phyloP scores from a whole-genome alignment of 2,329 filamentous ascomycete species.

The Acrocalymma vagum region DNA sequence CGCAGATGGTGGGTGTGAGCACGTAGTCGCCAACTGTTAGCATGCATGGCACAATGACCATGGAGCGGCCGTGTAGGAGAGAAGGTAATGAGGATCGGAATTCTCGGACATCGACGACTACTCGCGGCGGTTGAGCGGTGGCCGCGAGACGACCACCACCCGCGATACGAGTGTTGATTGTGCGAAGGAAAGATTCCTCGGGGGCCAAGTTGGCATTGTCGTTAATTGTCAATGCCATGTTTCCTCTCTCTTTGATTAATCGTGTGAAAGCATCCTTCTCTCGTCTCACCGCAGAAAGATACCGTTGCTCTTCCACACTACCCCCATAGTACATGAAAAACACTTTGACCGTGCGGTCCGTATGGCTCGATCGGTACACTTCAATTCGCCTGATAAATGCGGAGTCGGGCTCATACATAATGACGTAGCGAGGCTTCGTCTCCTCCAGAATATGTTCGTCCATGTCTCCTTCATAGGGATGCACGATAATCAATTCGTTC shows the following conservation, averaged over 20 bases:
- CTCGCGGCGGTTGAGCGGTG: constrained; percentile 85
- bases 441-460: constrained; percentile 98
- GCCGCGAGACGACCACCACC: constrained; percentile 86
- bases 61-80: constrained; percentile 85
- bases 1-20: constrained; percentile 86
- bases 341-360: constrained; percentile 85
- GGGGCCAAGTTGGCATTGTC: constrained; percentile 75
- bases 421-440: constrained; percentile 88
- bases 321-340: constrained; percentile 98
- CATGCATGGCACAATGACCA: constrained; percentile 92
- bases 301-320: constrained; percentile 94
- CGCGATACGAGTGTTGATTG: constrained; percentile 95
- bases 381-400: constrained; percentile 94
- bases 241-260: constrained; percentile 90
- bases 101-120: constrained; percentile 95
- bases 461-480: constrained; percentile 94
- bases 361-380: constrained; percentile 94
- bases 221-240: constrained; percentile 87
- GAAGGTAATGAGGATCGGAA: constrained; percentile 93
- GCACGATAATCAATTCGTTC: constrained; percentile 85
- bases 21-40: constrained; percentile 97
- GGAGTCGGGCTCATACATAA: constrained; percentile 98
- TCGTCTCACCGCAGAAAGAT: constrained; percentile 85
- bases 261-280: constrained; percentile 97
- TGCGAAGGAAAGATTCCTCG: constrained; percentile 90